Base-by-base conservation (phyloP, 2,329 filamentous ascomycete species). In the Acephala macrosclerotiorum region DNA sequence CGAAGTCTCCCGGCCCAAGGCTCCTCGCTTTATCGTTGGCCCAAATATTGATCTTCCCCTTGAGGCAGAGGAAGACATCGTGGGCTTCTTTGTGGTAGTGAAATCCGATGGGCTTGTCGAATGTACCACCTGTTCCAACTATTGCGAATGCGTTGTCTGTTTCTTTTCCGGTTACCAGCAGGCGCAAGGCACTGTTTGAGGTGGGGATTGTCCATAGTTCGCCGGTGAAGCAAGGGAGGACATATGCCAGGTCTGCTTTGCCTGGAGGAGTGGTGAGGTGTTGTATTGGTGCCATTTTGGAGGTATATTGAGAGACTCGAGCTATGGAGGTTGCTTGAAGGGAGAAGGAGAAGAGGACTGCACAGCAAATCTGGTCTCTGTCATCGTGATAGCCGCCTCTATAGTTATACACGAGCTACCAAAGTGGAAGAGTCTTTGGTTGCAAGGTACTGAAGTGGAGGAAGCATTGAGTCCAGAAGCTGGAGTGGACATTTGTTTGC, bases 81-180 rank as follows among this genome's bases (percentile, higher is more conserved):
- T 87, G 85, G 0, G 85, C 82, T 59, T 87, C 80, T 36, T 80
- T 79, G 69, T 88, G 86, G 70, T 81, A 86, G 73, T 88, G 85
- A 69, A 87, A 88, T 0, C 85, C 85, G 2, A 74, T 73, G 8
- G 72, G 70, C 18, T 71, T 65, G 38, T 73, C 71, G 45, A 66
- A 70, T 11, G 72, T 73, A 12, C 71, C 70, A 5, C 73, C 72
- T 4, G 70, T 72, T 5, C 70, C 68, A 7, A 74, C 69, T 3
- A 74, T 65, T 5, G 73, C 71, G 51, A 75, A 73, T 2, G 73
- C 71, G 57, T 73, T 72, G 18, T 67, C 47, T n/a, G 71, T 74
- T 55, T 74, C 71, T n/a, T 72, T 74, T 1, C 70, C 72, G 4
- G 72, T 71, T 9, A 73, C 72, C 5, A 75, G 68, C 14, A 75